A percentile compares a stretch with the other conserved stretches of the same genome.
phyloP scores from a whole-genome alignment of 352 stramenopile genomes.

The Phytophthora kernoviae region DNA sequence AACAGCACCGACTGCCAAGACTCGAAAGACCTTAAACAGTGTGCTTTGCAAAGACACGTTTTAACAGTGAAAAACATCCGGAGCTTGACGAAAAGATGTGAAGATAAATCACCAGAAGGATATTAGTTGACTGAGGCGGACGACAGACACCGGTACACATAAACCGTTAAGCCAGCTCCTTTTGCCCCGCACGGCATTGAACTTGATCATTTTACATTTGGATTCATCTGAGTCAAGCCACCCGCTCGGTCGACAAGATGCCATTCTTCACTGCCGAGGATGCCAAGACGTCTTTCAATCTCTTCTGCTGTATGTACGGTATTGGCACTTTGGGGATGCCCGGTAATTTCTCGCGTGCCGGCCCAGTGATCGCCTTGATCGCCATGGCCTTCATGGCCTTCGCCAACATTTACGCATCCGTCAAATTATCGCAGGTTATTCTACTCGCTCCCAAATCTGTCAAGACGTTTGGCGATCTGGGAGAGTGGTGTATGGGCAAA shows the following conservation, averaged over 20 bases:
- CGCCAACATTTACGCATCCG: slow-evolving; percentile 54
- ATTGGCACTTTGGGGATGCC: slow-evolving; percentile 65
- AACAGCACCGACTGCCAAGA: no score
- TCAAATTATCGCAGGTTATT: slow-evolving; percentile 56
- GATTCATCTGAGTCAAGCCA: neutral
- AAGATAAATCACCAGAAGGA: neutral
- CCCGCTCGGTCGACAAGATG: slow-evolving; percentile 3
- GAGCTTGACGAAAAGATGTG: slow-evolving; percentile 2
- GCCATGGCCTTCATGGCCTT: slow-evolving; percentile 60
- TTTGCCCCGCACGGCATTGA: neutral
- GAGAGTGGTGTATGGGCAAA: slow-evolving; percentile 52
- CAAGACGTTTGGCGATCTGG: slow-evolving; percentile 53
- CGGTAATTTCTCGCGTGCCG: slow-evolving; percentile 52
- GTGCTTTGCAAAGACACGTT: neutral
- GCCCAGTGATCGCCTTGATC: slow-evolving; percentile 31
- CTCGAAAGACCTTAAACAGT: no score
- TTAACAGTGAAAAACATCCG: neutral
- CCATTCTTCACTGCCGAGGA: slow-evolving; percentile 49
- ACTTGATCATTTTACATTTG: slow-evolving; percentile 1
- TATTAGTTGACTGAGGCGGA: neutral
- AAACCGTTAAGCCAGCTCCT: neutral
- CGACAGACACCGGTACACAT: neutral
- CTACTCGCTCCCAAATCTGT: slow-evolving; percentile 50
- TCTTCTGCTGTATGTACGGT: slow-evolving; percentile 60
- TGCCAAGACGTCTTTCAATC: slow-evolving; percentile 43